Evolutionary conservation across 2,329 filamentous ascomycete species (phyloP).

Genomic region (Ceratocystiopsis brevicomis): DNA sequence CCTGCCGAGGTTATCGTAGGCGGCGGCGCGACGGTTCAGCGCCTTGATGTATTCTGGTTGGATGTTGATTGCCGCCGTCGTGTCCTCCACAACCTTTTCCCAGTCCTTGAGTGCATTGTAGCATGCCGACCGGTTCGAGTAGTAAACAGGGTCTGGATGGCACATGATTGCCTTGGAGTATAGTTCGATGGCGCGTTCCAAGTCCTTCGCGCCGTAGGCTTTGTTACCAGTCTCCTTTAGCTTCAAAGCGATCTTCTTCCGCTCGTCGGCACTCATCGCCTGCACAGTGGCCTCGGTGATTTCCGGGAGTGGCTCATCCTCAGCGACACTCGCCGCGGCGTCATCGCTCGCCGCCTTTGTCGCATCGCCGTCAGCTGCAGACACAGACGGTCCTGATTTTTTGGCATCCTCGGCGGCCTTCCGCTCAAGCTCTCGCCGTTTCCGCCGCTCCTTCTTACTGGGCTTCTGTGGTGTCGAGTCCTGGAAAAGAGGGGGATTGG

Average conservation of each 20-base stretch:
- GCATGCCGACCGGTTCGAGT: constrained; percentile 95
- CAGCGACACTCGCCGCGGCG: constrained; percentile 22
- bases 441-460: constrained; percentile 77
- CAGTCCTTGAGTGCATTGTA: constrained; percentile 85
- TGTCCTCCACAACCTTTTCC: constrained; percentile 94
- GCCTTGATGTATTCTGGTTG: constrained; percentile 96
- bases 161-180: constrained; percentile 93
- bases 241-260: constrained; percentile 73
- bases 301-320: constrained; percentile 49
- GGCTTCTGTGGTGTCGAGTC: constrained; percentile 40
- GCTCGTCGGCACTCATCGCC: constrained; percentile 40
- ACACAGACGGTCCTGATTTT: no score
- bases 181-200: constrained; percentile 80
- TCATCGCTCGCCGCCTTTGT: constrained; percentile 12
- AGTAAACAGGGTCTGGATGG: constrained; percentile 95
- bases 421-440: constrained; percentile 61
- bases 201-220: constrained; percentile 86
- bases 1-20: constrained; percentile 81
- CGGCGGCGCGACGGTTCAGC: constrained; percentile 85
- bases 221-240: constrained; percentile 93
- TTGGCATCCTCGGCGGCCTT: constrained; percentile 25
- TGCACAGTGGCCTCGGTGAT: constrained; percentile 38
- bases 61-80: constrained; percentile 81
- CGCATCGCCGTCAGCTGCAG: constrained; percentile 25
- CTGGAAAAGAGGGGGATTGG: neutral